These are phyloP conservation scores for Sporothrix globosa DNA, from an alignment of 2,329 filamentous ascomycete species.

Conservation along the genomic window DNA sequence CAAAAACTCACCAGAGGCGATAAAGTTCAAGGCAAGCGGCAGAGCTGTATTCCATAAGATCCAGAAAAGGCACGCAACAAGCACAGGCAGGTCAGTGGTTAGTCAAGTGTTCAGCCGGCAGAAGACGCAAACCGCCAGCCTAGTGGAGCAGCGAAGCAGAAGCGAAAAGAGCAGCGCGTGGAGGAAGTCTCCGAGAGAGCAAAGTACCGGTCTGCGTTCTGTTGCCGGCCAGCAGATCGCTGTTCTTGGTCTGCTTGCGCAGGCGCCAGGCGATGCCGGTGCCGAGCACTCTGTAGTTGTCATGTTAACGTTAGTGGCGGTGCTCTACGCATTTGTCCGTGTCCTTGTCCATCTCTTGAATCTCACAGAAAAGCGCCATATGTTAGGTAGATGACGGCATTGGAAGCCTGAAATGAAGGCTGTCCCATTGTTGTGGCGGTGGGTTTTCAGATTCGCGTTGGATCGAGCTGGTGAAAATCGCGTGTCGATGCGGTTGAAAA, in stretches of 20 bases:
- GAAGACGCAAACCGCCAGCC: neutral
- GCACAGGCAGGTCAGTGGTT: conserved; percentile 27
- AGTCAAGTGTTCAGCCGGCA: conserved; percentile 23
- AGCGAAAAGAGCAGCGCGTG: conserved; percentile 5
- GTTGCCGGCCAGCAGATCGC: conserved; percentile 74
- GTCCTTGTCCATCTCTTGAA: neutral
- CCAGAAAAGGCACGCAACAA: conserved; percentile 8
- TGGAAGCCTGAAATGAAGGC: conserved; percentile 75
- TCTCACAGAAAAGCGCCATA: conserved; percentile 75
- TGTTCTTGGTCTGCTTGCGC: conserved; percentile 66
- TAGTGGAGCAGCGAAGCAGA: conserved; percentile 9
- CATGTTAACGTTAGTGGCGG: conserved; percentile 30
- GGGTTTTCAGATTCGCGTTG: neutral
- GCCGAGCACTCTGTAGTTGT: conserved; percentile 61
- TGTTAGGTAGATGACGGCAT: conserved; percentile 80
- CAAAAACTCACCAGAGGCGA: conserved; percentile 80
- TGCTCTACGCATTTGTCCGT: neutral
- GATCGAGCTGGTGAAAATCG: neutral
- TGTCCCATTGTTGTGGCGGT: conserved; percentile 62
- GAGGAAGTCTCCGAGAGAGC: conserved; percentile 3
- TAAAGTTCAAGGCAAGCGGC: conserved; percentile 84
- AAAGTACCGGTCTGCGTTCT: conserved; percentile 76
- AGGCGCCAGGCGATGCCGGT: conserved; percentile 61
- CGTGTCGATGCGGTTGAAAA: neutral
- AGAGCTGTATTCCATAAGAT: conserved; percentile 58